These are phyloP conservation scores for Mucor racemosus DNA, from an alignment of 371 early-diverging fungal genomes.

Conservation along the genomic window DNA sequence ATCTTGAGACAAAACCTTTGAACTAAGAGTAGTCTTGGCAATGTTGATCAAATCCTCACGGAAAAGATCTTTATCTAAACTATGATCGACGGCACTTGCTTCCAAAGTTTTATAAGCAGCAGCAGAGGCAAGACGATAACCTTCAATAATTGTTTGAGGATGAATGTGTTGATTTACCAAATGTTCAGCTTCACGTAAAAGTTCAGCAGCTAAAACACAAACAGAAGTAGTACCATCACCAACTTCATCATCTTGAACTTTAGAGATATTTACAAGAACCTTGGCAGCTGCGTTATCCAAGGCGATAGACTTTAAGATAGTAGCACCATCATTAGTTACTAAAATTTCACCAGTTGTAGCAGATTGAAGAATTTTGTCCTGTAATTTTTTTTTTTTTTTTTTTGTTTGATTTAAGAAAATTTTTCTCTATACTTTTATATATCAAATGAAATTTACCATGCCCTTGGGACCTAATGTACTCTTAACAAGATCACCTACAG, in stretches of 20 bases:
- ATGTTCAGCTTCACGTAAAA: constrained; percentile 96
- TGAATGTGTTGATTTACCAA: constrained; percentile 95
- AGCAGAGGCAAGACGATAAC: constrained; percentile 91
- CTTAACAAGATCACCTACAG: constrained; percentile 98
- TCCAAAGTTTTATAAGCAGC: constrained; percentile 91
- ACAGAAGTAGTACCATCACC: constrained; percentile 99
- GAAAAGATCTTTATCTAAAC: constrained; percentile 69
- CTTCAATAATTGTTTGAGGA: constrained; percentile 98
- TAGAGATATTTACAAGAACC: constrained; percentile 97
- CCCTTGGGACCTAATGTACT: constrained; percentile 88
- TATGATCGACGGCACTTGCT: constrained; percentile 83
- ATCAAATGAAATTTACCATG: constrained; percentile 59
- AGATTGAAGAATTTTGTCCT: constrained; percentile 98
- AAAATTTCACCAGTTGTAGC: constrained; percentile 83
- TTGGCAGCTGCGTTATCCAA: constrained; percentile 99
- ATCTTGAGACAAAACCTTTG: constrained; percentile 97
- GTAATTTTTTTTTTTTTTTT: not conserved
- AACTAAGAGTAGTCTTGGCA: constrained; percentile 98
- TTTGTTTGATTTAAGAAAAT: not conserved
- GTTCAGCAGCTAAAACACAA: constrained; percentile 96
- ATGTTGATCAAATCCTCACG: constrained; percentile 93
- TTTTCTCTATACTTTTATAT: constrained; percentile 6
- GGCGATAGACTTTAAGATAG: constrained; percentile 98
- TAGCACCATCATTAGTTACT: constrained; percentile 99
- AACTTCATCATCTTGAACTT: constrained; percentile 99